Percentiles rank a stretch among this genome's conserved stretches.
Evolutionary conservation across 805 yeast species (phyloP).

Genomic region (Sugiyamaella qingdaonensis): DNA sequence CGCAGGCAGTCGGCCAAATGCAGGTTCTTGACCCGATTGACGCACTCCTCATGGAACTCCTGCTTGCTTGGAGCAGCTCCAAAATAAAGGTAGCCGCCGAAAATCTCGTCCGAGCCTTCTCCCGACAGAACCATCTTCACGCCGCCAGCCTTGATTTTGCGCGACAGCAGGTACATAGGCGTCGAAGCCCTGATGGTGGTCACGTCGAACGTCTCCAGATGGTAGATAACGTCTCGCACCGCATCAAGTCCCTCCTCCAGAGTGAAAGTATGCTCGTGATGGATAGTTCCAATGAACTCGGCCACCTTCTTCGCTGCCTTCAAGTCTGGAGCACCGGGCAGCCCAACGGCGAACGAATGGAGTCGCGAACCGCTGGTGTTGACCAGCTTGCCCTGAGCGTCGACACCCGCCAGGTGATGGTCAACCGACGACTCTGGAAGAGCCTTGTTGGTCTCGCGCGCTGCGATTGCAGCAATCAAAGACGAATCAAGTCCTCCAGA

Average conservation of each 20-base stretch:
- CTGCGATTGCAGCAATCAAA: slow-evolving; percentile 93
- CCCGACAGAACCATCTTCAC: slow-evolving; percentile 99
- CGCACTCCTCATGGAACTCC: slow-evolving; percentile 95
- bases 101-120: slow-evolving; percentile 98
- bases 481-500: slow-evolving; percentile 98
- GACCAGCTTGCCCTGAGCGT: slow-evolving; percentile 75
- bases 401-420: slow-evolving; percentile 85
- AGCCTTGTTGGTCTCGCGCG: slow-evolving; percentile 88
- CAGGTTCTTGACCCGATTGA: slow-evolving; percentile 93
- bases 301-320: slow-evolving; percentile 96
- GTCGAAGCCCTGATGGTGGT: slow-evolving; percentile 99
- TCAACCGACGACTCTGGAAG: slow-evolving; percentile 57
- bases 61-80: slow-evolving; percentile 91
- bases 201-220: slow-evolving; percentile 96
- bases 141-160: slow-evolving; percentile 99
- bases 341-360: slow-evolving; percentile 96
- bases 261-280: slow-evolving; percentile 97
- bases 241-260: slow-evolving; percentile 96
- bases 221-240: slow-evolving; percentile 87
- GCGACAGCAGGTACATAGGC: slow-evolving; percentile 93
- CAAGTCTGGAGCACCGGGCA: slow-evolving; percentile 97
- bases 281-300: slow-evolving; percentile 90
- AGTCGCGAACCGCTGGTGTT: slow-evolving; percentile 59
- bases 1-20: slow-evolving; percentile 96
- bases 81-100: slow-evolving; percentile 97